phyloP scores from a whole-genome alignment of 371 early-diverging fungal species.

The Mortierella sp. region DNA sequence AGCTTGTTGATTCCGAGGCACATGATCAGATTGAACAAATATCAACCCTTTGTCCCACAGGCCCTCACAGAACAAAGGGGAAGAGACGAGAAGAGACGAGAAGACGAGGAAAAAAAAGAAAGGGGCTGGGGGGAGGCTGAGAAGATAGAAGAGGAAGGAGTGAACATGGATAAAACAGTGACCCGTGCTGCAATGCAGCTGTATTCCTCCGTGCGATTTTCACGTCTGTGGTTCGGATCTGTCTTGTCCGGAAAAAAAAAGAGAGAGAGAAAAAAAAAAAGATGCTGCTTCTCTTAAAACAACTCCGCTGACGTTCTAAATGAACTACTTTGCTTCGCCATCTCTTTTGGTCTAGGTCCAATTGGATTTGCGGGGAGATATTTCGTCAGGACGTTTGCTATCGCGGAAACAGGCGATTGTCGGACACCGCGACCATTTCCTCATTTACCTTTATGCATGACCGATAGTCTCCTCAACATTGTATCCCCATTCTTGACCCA shows the following conservation, averaged over 20 bases:
- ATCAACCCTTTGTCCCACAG: background rate
- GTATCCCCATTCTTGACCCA: slow-evolving; percentile 25
- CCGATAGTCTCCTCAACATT: slow-evolving; percentile 27
- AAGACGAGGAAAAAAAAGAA: too few relatives aligned
- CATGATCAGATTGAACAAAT: background rate
- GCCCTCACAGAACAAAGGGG: background rate
- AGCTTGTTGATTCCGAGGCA: too few relatives aligned
- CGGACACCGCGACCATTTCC: slow-evolving; percentile 43
- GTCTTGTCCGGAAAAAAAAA: too few relatives aligned
- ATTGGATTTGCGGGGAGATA: slow-evolving; percentile 34
- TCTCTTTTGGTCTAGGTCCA: slow-evolving; percentile 7
- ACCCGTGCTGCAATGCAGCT: too few relatives aligned
- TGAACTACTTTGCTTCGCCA: too few relatives aligned
- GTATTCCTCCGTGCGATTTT: too few relatives aligned
- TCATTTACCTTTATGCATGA: slow-evolving; percentile 42
- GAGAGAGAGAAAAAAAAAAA: background rate
- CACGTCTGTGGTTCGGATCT: too few relatives aligned
- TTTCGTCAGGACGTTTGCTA: slow-evolving; percentile 35
- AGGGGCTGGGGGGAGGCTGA: too few relatives aligned
- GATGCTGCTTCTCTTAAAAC: background rate
- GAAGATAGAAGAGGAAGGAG: too few relatives aligned
- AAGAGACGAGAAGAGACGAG: background rate
- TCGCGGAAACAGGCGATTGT: slow-evolving; percentile 34
- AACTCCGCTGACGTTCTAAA: too few relatives aligned
- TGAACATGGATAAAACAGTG: too few relatives aligned